phyloP scores from a whole-genome alignment of 2,329 filamentous ascomycete genomes.

The Fonsecaea multimorphosa region DNA sequence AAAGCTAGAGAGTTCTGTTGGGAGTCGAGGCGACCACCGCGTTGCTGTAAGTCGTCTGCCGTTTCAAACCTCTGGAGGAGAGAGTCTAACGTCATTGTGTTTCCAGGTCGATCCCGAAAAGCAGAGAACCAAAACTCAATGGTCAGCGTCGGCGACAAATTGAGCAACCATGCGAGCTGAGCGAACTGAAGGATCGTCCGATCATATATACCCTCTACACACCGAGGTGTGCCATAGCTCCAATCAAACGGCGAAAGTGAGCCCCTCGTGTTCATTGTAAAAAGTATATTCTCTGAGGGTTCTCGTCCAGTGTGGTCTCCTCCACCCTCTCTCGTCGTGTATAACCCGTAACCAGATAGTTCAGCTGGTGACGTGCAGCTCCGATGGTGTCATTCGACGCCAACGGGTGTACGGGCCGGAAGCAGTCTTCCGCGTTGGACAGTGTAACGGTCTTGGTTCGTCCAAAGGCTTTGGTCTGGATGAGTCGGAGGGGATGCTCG shows the following conservation, averaged over 20 bases:
- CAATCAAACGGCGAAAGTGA: slow-evolving; percentile 6
- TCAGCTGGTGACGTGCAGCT: neutral
- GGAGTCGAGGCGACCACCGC: slow-evolving; percentile 19
- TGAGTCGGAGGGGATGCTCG: neutral
- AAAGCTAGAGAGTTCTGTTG: slow-evolving; percentile 8
- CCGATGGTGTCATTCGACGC: neutral
- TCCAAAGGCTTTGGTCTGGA: neutral
- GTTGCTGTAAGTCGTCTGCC: slow-evolving; percentile 16
- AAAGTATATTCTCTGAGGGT: slow-evolving; percentile 1
- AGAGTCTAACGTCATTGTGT: slow-evolving; percentile 10
- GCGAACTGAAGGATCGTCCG: slow-evolving; percentile 1
- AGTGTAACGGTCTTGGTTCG: neutral
- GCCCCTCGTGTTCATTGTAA: neutral
- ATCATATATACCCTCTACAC: slow-evolving; percentile 11
- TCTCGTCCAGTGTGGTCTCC: neutral
- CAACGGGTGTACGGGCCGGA: neutral
- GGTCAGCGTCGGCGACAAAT: slow-evolving; percentile 14
- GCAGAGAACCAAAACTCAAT: slow-evolving; percentile 28
- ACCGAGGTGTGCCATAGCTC: neutral
- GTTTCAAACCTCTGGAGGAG: neutral
- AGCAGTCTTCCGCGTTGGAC: neutral
- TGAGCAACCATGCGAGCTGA: slow-evolving; percentile 1
- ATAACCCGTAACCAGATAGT: neutral
- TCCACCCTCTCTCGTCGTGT: neutral
- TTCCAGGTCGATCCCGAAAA: slow-evolving; percentile 22